Conservation (phyloP, 225 moss, liverwort and hornwort genomes). For the Anthoceros angustus region DNA sequence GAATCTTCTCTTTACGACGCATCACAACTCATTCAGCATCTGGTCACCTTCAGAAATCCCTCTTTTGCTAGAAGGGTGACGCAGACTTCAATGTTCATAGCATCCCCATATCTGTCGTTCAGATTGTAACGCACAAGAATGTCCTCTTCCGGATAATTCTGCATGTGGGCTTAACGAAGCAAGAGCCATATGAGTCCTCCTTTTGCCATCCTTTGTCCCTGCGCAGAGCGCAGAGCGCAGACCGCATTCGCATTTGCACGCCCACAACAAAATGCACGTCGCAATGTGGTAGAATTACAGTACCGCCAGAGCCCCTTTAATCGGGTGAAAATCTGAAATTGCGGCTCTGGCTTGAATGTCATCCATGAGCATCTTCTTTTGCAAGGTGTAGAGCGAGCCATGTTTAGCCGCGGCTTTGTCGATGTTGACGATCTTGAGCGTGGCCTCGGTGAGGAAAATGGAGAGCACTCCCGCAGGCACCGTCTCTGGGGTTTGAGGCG, state of each 20-base stretch:
- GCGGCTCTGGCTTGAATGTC: constrained; percentile 39
- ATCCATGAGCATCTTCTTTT: constrained; percentile 23
- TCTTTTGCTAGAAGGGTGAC: constrained; percentile 18
- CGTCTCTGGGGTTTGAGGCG: constrained; percentile 10
- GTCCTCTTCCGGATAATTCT: constrained; percentile 35
- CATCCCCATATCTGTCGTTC: constrained; percentile 25
- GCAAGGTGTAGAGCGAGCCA: constrained; percentile 22
- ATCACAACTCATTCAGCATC: background rate
- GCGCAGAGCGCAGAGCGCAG: too few species aligned
- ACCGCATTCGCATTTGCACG: too few species aligned
- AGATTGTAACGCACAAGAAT: constrained; percentile 28
- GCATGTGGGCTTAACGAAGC: constrained; percentile 3
- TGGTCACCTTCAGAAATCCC: constrained; percentile 21
- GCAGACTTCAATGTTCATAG: constrained; percentile 35
- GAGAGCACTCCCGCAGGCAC: constrained; percentile 31
- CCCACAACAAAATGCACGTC: too few species aligned
- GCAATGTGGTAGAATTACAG: background rate
- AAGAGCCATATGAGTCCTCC: background rate
- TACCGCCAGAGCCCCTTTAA: constrained; percentile 65
- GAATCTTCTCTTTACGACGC: background rate
- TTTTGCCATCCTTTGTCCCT: background rate
- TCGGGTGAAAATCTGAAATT: constrained; percentile 41
- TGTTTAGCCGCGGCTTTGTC: constrained; percentile 23
- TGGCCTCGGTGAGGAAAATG: constrained; percentile 18
- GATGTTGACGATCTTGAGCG: constrained; percentile 20